Evolutionary conservation across 2,329 filamentous ascomycete species (phyloP).

Genomic region (Helminthosporium solani): DNA sequence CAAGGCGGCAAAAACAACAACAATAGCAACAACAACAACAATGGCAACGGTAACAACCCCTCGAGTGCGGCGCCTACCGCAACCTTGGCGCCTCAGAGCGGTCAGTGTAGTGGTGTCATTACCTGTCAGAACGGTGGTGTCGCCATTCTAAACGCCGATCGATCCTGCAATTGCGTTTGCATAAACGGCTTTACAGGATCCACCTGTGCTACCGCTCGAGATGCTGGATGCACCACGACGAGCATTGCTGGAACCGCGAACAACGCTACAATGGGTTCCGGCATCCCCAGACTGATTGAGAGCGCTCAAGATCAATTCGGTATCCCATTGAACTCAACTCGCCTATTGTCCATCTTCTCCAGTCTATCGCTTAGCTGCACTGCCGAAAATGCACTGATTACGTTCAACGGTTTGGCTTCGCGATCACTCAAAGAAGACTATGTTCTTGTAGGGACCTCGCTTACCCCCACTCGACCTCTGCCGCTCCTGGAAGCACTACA

Average conservation of each 20-base stretch:
- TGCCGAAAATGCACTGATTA: slow-evolving; percentile 83
- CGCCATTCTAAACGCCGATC: slow-evolving; percentile 64
- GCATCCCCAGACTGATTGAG: slow-evolving; percentile 72
- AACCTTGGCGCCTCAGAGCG: slow-evolving; percentile 15
- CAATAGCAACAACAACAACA: slow-evolving; percentile 15
- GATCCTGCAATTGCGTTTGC: slow-evolving; percentile 80
- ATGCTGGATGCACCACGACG: slow-evolving; percentile 59
- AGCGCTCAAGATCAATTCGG: slow-evolving; percentile 68
- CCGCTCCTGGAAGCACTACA: slow-evolving; percentile 28
- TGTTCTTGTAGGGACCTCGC: slow-evolving; percentile 19
- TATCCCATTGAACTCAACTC: slow-evolving; percentile 69
- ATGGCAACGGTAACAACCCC: slow-evolving; percentile 15
- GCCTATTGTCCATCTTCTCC: slow-evolving; percentile 75
- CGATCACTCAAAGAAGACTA: slow-evolving; percentile 22
- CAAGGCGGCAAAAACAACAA: slow-evolving; percentile 17
- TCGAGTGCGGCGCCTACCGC: slow-evolving; percentile 21
- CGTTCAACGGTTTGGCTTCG: slow-evolving; percentile 62
- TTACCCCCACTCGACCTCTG: slow-evolving; percentile 25
- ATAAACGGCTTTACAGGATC: slow-evolving; percentile 78
- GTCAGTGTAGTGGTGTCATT: slow-evolving; percentile 60
- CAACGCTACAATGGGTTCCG: slow-evolving; percentile 73
- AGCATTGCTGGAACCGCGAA: slow-evolving; percentile 44
- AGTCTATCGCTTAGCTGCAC: slow-evolving; percentile 74
- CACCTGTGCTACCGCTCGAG: slow-evolving; percentile 54
- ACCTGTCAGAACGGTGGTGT: slow-evolving; percentile 79